Percentiles rank a stretch among this genome's conserved stretches.
These are phyloP conservation scores for Flaveria bidentis DNA, from an alignment of 129 eudicot genomes.

Conservation along the genomic window DNA sequence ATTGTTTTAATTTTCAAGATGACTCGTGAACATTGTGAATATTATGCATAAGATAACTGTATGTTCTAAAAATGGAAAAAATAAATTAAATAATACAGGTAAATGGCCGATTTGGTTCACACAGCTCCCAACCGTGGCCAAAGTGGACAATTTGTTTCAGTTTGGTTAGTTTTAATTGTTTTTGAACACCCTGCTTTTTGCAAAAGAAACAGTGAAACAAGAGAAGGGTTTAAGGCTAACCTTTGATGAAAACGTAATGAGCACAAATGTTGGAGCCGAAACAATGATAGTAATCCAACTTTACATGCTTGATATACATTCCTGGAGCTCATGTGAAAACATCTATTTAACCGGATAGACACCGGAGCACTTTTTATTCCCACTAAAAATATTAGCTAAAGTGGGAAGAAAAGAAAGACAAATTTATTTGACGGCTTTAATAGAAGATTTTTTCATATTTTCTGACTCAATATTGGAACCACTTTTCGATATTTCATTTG, in stretches of 20 bases:
- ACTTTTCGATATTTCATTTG: slow-evolving; percentile 40
- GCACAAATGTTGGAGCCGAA: slow-evolving; percentile 22
- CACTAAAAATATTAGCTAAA: neutral
- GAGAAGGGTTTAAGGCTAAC: slow-evolving; percentile 29
- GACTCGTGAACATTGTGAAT: neutral
- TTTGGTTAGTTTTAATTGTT: neutral
- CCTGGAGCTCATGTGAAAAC: neutral
- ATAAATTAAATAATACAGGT: neutral
- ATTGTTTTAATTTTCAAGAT: neutral
- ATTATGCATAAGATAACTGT: neutral
- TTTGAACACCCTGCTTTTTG: neutral
- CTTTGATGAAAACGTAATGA: slow-evolving; percentile 13
- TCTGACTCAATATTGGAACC: slow-evolving; percentile 41
- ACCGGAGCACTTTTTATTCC: slow-evolving; percentile 22
- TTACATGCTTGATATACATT: slow-evolving; percentile 23
- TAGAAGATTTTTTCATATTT: slow-evolving; percentile 25
- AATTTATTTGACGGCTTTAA: slow-evolving; percentile 35
- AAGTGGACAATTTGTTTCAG: neutral
- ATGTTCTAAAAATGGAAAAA: neutral
- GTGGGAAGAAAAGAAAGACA: neutral
- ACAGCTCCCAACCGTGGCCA: neutral
- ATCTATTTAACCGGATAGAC: slow-evolving; percentile 9
- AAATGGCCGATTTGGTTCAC: neutral
- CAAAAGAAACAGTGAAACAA: neutral
- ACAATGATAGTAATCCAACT: slow-evolving; percentile 25